A percentile compares a stretch with the other conserved stretches of the same genome.
Conservation (phyloP, 495 filamentous ascomycete species). For the Penicillium pulvis region DNA sequence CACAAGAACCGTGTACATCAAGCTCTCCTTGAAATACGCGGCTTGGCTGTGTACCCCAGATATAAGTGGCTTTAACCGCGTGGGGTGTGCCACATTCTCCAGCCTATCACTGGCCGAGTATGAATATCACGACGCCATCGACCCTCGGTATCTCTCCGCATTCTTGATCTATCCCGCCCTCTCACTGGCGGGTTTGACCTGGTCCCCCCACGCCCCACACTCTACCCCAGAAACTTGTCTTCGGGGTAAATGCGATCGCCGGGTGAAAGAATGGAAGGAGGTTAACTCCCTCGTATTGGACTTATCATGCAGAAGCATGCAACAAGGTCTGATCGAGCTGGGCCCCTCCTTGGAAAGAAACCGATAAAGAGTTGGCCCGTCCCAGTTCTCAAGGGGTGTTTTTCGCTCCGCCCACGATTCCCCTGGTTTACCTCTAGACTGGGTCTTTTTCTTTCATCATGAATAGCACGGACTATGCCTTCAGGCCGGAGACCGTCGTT, state of each 20-base stretch:
- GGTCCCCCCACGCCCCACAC: conserved; percentile 20
- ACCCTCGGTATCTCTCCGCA: not conserved
- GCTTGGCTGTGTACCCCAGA: not conserved
- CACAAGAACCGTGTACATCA: not conserved
- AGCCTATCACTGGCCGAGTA: not conserved
- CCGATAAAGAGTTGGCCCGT: not conserved
- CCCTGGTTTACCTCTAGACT: not conserved
- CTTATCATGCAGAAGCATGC: not conserved
- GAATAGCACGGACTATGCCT: conserved; percentile 20
- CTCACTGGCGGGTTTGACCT: not conserved
- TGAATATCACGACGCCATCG: not conserved
- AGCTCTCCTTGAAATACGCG: not conserved
- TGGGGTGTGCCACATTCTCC: not conserved
- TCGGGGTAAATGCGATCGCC: conserved; percentile 13
- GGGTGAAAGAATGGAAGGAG: not conserved
- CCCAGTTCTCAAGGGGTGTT: not conserved
- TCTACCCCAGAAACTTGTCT: conserved; percentile 5
- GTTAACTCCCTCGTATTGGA: conserved; percentile 1
- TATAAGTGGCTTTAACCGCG: not conserved
- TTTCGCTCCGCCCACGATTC: not conserved
- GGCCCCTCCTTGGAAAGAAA: not conserved
- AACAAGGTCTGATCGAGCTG: not conserved
- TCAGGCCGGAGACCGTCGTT: conserved; percentile 7
- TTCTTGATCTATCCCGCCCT: not conserved
- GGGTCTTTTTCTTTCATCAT: conserved; percentile 15